These are phyloP conservation scores for Schizosaccharomyces octosporus DNA, from an alignment of 805 yeast genomes.

Conservation along the genomic window DNA sequence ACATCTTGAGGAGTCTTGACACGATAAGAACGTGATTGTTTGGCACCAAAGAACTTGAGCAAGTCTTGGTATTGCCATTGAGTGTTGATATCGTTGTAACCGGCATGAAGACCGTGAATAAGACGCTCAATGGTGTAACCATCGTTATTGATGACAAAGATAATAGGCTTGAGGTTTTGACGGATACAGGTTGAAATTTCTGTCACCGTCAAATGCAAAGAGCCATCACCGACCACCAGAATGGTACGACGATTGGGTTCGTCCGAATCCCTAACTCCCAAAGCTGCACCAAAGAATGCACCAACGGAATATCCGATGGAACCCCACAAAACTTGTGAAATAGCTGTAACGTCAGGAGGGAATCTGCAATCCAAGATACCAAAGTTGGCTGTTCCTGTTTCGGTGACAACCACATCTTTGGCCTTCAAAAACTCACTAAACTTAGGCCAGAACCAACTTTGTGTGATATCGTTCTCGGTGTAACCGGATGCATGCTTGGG, in stretches of 20 bases:
- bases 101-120: constrained; percentile 50
- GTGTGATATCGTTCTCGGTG: constrained; percentile 10
- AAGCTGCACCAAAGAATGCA: constrained; percentile 56
- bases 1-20: constrained; percentile 9
- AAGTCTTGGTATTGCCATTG: constrained; percentile 61
- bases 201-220: constrained; percentile 77
- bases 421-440: constrained; percentile 24
- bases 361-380: constrained; percentile 44
- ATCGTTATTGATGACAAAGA: constrained; percentile 54
- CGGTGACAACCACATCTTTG: constrained; percentile 50
- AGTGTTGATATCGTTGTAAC: constrained; percentile 53
- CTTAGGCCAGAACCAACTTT: constrained; percentile 16
- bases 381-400: constrained; percentile 66
- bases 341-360: constrained; percentile 25
- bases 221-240: constrained; percentile 73
- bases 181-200: constrained; percentile 47
- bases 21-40: constrained; percentile 6
- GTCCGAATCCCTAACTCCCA: constrained; percentile 25
- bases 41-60: constrained; percentile 38
- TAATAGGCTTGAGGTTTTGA: constrained; percentile 34
- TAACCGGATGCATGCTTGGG: constrained; percentile 9
- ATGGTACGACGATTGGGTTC: constrained; percentile 29
- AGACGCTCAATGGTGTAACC: constrained; percentile 83
- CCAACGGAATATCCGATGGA: constrained; percentile 69
- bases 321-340: constrained; percentile 10